Evolutionary conservation across 345 rosid species (phyloP).

Genomic region (Ceriops tagal): DNA sequence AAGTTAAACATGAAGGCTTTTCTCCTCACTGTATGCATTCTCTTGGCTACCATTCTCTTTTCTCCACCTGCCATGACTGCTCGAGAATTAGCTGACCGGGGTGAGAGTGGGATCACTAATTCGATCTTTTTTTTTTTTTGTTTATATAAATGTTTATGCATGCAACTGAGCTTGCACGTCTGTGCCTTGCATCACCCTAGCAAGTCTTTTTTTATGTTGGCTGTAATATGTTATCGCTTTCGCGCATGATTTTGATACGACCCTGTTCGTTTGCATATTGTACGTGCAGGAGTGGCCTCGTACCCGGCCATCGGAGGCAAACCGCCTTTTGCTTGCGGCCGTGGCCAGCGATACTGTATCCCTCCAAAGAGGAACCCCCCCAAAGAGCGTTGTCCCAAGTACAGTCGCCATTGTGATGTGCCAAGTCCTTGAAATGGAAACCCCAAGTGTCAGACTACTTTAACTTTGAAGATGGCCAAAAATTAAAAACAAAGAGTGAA

Average conservation of each 20-base stretch:
- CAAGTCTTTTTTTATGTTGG: too few species aligned
- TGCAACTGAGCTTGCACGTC: too few species aligned
- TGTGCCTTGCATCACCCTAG: too few species aligned
- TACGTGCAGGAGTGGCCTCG: too few species aligned
- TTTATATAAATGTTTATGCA: too few species aligned
- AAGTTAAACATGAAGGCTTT: background rate
- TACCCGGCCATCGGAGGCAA: background rate
- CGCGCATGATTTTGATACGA: background rate
- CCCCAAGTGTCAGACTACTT: too few species aligned
- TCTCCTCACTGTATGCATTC: background rate
- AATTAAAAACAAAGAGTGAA: too few species aligned
- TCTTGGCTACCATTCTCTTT: background rate
- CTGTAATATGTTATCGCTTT: too few species aligned
- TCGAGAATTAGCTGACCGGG: background rate
- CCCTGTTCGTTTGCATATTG: background rate
- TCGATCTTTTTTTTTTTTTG: background rate
- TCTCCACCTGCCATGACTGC: background rate
- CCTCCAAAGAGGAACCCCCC: background rate
- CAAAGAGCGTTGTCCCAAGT: accelerated
- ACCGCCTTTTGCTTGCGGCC: background rate
- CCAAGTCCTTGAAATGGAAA: background rate
- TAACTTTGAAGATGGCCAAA: too few species aligned
- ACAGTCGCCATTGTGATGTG: accelerated
- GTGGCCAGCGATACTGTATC: background rate
- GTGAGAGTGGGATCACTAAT: background rate